Conservation (phyloP, 768 basidiomycete genomes). For the Hygrophorus russula region DNA sequence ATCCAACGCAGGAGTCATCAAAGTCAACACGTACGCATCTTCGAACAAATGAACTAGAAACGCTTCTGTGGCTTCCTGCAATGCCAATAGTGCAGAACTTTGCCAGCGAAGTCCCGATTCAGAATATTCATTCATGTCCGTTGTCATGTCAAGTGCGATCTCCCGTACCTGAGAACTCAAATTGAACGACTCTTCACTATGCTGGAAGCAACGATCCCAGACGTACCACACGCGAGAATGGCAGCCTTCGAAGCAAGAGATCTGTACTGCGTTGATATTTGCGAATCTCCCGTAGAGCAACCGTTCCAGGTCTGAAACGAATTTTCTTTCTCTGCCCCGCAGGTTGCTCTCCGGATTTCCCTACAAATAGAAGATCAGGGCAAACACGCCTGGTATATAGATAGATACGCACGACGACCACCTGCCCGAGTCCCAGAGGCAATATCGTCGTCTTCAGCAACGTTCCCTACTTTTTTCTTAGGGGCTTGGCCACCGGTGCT, state of each 20-base stretch:
- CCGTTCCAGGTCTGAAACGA: slow-evolving; percentile 83
- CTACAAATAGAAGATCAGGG: neutral
- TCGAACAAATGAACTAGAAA: slow-evolving; percentile 94
- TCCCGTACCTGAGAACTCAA: slow-evolving; percentile 88
- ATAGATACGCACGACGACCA: slow-evolving; percentile 2
- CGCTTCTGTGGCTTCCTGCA: slow-evolving; percentile 96
- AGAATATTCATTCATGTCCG: slow-evolving; percentile 54
- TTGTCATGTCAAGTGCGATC: slow-evolving; percentile 85
- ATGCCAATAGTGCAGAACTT: slow-evolving; percentile 81
- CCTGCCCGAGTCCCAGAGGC: neutral
- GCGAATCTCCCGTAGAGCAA: slow-evolving; percentile 85
- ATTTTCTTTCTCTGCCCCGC: slow-evolving; percentile 15
- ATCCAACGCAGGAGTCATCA: neutral
- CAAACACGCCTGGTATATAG: neutral
- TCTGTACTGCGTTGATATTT: slow-evolving; percentile 94
- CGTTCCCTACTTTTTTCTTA: slow-evolving; percentile 9
- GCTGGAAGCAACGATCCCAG: neutral
- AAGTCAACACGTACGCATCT: slow-evolving; percentile 73
- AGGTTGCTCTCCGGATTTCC: neutral
- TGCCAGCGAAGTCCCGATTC: slow-evolving; percentile 80
- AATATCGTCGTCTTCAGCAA: neutral
- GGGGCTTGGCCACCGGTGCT: slow-evolving; percentile 65
- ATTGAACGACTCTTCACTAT: too few relatives aligned
- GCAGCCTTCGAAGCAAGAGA: slow-evolving; percentile 75
- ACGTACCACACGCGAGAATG: slow-evolving; percentile 86